phyloP scores from a whole-genome alignment of 768 basidiomycete genomes.

The Boletus rubescentipes region DNA sequence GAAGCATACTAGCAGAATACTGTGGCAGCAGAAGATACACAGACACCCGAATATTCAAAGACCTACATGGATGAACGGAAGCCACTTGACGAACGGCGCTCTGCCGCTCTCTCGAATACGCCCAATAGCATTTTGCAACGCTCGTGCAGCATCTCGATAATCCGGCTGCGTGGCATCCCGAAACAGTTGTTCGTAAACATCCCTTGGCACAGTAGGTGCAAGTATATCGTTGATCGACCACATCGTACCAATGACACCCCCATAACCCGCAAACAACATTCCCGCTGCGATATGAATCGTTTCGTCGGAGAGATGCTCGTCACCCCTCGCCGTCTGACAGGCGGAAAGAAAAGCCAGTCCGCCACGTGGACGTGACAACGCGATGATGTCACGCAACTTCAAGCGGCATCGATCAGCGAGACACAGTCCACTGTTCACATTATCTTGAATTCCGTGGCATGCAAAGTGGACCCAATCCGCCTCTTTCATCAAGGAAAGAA shows the following conservation, averaged over 20 bases:
- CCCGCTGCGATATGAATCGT: constrained; percentile 7
- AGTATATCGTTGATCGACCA: constrained; percentile 13
- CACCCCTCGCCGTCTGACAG: background rate
- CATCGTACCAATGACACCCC: constrained; percentile 5
- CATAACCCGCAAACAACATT: constrained; percentile 36
- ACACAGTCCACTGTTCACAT: background rate
- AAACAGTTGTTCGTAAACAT: constrained; percentile 28
- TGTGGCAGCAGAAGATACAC: no score
- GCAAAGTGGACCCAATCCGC: background rate
- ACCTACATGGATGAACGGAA: no score
- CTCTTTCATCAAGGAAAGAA: background rate
- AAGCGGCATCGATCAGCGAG: background rate
- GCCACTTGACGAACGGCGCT: no score
- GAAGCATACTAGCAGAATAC: no score
- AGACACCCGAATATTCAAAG: no score
- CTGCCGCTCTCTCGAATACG: background rate
- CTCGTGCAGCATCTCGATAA: background rate
- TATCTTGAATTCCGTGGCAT: background rate
- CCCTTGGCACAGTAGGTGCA: constrained; percentile 33
- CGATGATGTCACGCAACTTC: background rate
- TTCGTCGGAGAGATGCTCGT: background rate
- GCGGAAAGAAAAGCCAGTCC: background rate
- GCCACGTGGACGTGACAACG: background rate
- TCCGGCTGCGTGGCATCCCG: background rate
- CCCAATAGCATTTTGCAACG: background rate